Evolutionary conservation across 2,329 filamentous ascomycete species (phyloP).

Genomic region (Graphiopsis chlorocephala): DNA sequence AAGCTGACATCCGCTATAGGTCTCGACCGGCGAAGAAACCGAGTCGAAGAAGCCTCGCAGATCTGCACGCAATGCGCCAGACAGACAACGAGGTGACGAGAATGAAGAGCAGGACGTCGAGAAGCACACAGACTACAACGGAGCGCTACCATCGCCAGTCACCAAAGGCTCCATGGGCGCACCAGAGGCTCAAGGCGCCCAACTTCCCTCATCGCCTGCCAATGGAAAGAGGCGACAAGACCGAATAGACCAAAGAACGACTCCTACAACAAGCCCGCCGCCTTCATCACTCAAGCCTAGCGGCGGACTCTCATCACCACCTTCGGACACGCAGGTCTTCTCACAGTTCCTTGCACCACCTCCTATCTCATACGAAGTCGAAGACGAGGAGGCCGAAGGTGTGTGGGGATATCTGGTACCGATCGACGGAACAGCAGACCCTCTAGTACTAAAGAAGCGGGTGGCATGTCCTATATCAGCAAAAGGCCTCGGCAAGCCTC

Average conservation of each 20-base stretch:
- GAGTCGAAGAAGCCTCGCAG: slow-evolving; percentile 82
- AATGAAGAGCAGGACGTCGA: slow-evolving; percentile 16
- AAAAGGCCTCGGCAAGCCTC: slow-evolving; percentile 31
- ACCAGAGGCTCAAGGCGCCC: background rate
- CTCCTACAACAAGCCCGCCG: slow-evolving; percentile 39
- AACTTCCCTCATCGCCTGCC: background rate
- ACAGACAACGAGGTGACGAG: slow-evolving; percentile 20
- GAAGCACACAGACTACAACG: slow-evolving; percentile 57
- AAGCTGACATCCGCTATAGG: slow-evolving; percentile 46
- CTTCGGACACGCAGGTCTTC: slow-evolving; percentile 72
- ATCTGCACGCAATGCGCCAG: slow-evolving; percentile 57
- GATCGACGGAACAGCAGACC: slow-evolving; percentile 56
- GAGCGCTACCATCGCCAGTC: slow-evolving; percentile 77
- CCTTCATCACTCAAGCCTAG: slow-evolving; percentile 33
- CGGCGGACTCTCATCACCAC: slow-evolving; percentile 58
- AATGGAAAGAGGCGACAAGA: background rate
- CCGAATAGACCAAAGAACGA: slow-evolving; percentile 44
- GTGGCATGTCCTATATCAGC: slow-evolving; percentile 63
- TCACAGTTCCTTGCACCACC: slow-evolving; percentile 79
- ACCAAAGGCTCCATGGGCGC: slow-evolving; percentile 61
- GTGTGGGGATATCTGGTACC: slow-evolving; percentile 96
- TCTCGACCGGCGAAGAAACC: slow-evolving; percentile 60
- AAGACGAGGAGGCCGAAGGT: slow-evolving; percentile 78
- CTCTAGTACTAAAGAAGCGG: slow-evolving; percentile 73
- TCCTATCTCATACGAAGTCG: slow-evolving; percentile 71